A percentile compares a stretch with the other conserved stretches of the same genome.
These are phyloP conservation scores for peach (Prunus persica) DNA, from an alignment of 306 rosid genomes.

Conservation along the genomic window Prunus_persica_NCBIv2 NC_034011.1:3996001-3996500, in stretches of 20 bases:
- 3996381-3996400: not conserved
- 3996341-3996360: slow-evolving; percentile 4
- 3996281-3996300: not conserved
- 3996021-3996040: slow-evolving; percentile 7
- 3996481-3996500: not conserved
- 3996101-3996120: not conserved
- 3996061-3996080: not conserved
- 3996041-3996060: not conserved
- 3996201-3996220: slow-evolving; percentile 13
- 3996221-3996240: not conserved
- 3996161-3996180: not conserved
- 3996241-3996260: slow-evolving; percentile 1
- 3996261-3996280: not conserved
- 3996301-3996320: slow-evolving; percentile 9
- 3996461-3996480: slow-evolving; percentile 7
- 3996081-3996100: not conserved
- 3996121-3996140: not conserved
- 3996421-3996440: slow-evolving; percentile 26
- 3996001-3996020: not conserved
- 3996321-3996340: slow-evolving; percentile 1
- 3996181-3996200: slow-evolving; percentile 6
- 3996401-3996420: not conserved
- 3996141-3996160: not conserved
- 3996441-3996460: slow-evolving; percentile 16
- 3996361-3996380: not conserved